These are phyloP conservation scores for Pseudomassariella vexata DNA, from an alignment of 2,329 filamentous ascomycete genomes.

Conservation along the genomic window DNA sequence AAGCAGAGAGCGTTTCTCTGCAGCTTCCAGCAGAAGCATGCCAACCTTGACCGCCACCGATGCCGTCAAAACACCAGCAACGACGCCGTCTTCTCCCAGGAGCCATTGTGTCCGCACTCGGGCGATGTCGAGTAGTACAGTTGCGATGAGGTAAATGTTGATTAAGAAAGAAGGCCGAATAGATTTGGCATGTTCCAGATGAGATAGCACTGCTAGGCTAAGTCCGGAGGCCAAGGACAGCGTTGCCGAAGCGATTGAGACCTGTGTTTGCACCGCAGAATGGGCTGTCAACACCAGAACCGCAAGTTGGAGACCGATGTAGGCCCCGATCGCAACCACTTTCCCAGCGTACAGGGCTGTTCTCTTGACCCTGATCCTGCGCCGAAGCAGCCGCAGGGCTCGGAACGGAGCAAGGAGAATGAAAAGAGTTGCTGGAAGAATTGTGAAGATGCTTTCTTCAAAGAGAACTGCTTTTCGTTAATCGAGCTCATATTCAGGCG, in stretches of 20 bases:
- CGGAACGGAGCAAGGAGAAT: slow-evolving; percentile 5
- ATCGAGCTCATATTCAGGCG: neutral
- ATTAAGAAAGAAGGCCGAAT: slow-evolving; percentile 10
- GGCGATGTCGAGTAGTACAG: slow-evolving; percentile 6
- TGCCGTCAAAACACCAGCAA: slow-evolving; percentile 18
- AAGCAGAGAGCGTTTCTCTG: slow-evolving; percentile 19
- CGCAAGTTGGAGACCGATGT: slow-evolving; percentile 4
- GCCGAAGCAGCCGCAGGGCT: slow-evolving; percentile 1
- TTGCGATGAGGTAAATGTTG: slow-evolving; percentile 12
- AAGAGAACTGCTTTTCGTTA: slow-evolving; percentile 5
- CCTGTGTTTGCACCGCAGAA: slow-evolving; percentile 4
- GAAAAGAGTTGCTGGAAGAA: slow-evolving; percentile 1
- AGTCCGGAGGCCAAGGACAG: slow-evolving; percentile 6
- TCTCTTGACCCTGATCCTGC: neutral
- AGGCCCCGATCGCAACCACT: slow-evolving; percentile 5
- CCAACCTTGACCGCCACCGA: slow-evolving; percentile 16
- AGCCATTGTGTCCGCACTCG: slow-evolving; percentile 9
- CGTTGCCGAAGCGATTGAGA: slow-evolving; percentile 5
- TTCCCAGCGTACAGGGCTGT: slow-evolving; percentile 3
- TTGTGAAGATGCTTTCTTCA: slow-evolving; percentile 2
- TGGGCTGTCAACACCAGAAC: slow-evolving; percentile 2
- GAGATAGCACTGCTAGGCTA: slow-evolving; percentile 7
- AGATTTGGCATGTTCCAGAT: slow-evolving; percentile 8
- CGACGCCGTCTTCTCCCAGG: slow-evolving; percentile 4
- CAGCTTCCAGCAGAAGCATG: slow-evolving; percentile 15